phyloP scores from a whole-genome alignment of 129 eudicot species.

The Saussurea involucrata region DNA sequence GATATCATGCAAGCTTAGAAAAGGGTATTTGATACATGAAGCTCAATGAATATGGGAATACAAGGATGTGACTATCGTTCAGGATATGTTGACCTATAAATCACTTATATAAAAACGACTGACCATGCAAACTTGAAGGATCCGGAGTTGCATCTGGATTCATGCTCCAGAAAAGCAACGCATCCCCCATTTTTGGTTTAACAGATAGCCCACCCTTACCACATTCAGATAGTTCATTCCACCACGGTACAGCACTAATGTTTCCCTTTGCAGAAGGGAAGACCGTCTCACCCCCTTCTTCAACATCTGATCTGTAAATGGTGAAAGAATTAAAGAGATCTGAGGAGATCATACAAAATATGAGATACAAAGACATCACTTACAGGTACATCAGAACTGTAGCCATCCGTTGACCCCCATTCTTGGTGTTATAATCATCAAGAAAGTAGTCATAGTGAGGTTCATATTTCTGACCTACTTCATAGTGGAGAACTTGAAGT shows the following conservation, averaged over 20 bases:
- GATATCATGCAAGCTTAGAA: conserved; percentile 6
- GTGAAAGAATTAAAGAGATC: background rate
- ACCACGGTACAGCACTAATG: conserved; percentile 60
- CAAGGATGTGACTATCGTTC: background rate
- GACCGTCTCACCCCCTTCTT: conserved; percentile 98
- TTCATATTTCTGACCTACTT: conserved; percentile 82
- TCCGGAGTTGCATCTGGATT: conserved; percentile 77
- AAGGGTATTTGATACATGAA: background rate
- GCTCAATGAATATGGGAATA: background rate
- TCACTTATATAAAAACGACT: conserved; percentile 16
- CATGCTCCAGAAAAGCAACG: conserved; percentile 90
- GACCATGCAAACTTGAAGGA: conserved; percentile 79
- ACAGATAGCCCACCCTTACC: conserved; percentile 80
- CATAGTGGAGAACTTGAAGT: conserved; percentile 85
- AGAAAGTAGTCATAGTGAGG: conserved; percentile 80
- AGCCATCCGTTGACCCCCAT: conserved; percentile 93
- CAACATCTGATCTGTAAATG: conserved; percentile 81
- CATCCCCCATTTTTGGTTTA: conserved; percentile 93
- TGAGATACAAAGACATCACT: conserved; percentile 23
- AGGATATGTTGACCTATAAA: background rate
- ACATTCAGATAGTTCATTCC: conserved; percentile 74
- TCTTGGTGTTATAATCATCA: conserved; percentile 64
- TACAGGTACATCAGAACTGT: conserved; percentile 91
- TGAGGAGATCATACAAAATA: background rate
- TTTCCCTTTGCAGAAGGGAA: conserved; percentile 89